These are phyloP conservation scores for peach (Prunus persica) DNA, from an alignment of 306 rosid genomes.

Conservation along the genomic window Prunus_persica_NCBIv2 NC_034010.1:25904501-25905000, in stretches of 20 bases:
- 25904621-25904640: too few relatives aligned
- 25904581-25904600: too few relatives aligned
- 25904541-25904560: too few relatives aligned
- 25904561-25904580: too few relatives aligned
- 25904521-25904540: too few relatives aligned
- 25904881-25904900: constrained; percentile 3
- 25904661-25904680: too few relatives aligned
- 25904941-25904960: not conserved
- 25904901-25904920: not conserved
- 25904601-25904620: too few relatives aligned
- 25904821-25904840: not conserved
- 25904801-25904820: not conserved
- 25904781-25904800: not conserved
- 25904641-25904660: too few relatives aligned
- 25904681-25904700: not conserved
- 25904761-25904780: not conserved
- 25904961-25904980: too few relatives aligned
- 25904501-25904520: fast-evolving
- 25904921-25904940: not conserved
- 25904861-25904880: not conserved
- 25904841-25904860: not conserved
- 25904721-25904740: not conserved
- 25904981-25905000: too few relatives aligned
- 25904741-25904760: not conserved
- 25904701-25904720: not conserved